Conservation (phyloP, 805 yeast genomes). For the Millerago galiae region DNA sequence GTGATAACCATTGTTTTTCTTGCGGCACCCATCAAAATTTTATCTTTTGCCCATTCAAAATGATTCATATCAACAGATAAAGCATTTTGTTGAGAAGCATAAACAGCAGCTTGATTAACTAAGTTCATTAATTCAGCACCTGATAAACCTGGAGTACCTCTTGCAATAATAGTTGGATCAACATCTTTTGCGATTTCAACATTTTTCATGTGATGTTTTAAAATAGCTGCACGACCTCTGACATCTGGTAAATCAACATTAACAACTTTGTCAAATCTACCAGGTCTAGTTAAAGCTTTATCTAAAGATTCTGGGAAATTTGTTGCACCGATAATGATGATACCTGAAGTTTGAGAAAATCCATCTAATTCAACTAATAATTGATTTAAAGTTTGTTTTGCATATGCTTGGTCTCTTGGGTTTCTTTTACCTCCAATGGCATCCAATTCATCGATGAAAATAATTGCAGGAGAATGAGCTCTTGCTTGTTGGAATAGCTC, state of each 20-base stretch:
- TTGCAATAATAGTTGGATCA: conserved; percentile 83
- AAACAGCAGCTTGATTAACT: conserved; percentile 96
- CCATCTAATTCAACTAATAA: conserved; percentile 95
- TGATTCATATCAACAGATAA: conserved; percentile 84
- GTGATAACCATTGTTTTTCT: conserved; percentile 96
- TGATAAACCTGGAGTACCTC: conserved; percentile 97
- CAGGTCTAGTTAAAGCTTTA: conserved; percentile 97
- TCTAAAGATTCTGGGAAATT: conserved; percentile 96
- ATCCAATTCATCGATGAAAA: conserved; percentile 95
- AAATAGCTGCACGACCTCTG: conserved; percentile 90
- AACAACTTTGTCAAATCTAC: conserved; percentile 94
- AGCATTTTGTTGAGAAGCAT: conserved; percentile 91
- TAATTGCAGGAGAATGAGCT: conserved; percentile 92
- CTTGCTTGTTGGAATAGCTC: conserved; percentile 91
- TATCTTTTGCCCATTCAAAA: conserved; percentile 99
- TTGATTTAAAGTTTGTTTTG: conserved; percentile 95
- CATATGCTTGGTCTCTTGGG: conserved; percentile 96
- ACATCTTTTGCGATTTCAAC: conserved; percentile 82
- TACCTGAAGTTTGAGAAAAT: conserved; percentile 84
- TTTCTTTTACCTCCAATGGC: conserved; percentile 98
- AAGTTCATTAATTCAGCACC: conserved; percentile 96
- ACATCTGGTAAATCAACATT: conserved; percentile 96
- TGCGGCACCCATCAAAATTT: conserved; percentile 96
- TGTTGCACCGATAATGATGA: conserved; percentile 95
- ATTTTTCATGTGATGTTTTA: conserved; percentile 85